Base-by-base conservation (phyloP, 495 filamentous ascomycete species). In the Penicillium lividum region DNA sequence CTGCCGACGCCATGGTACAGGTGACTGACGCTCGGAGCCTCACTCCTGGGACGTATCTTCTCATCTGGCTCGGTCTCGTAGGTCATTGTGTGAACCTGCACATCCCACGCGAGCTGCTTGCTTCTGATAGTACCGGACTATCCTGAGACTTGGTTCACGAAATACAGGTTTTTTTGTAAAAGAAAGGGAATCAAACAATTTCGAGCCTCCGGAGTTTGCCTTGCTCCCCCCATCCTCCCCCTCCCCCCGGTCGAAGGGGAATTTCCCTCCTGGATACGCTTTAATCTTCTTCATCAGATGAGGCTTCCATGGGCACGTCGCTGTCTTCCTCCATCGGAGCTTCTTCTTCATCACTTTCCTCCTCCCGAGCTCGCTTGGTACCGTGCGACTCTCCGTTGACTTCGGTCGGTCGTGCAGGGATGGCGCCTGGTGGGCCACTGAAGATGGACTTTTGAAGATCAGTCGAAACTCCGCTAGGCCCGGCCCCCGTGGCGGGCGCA, bases 391-490 rank as follows among this genome's bases (percentile, higher is more conserved):
- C 70, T 13, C 72, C 76, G 46, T 72, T 75, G 29, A 58, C 68
- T 18, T 65, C 73, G 18, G 71, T 62, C 22, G 78, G 73, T 53
- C 75, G 67, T 34, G 78, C 57, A 22, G 81, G 68, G 6, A 78
- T 59, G 22, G 80, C 66, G 8, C 79, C 68, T 10, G 85, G 84
- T 42, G 88, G 87, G 4, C 82, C 84, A 59, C 84, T 86, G 71
- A 94, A 93, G 55, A 94, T 92, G 56, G 86, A 89, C 64, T 91
- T 89, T 66, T 93, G 90, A 10, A 91, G 76, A 55, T 92, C 89
- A 3, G 86, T 91, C 29, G 89, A 82, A 42, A 81, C 82, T 34
- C 81, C 80, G n/a, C 72, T 80, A 15, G 78, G 80, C 5, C 74
- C 77, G 6, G 78, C 73, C 16, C 75, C 77, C 7, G 73, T 62